Evolutionary conservation across 129 eudicot species (phyloP).

Genomic region (Arctium lappa): DNA sequence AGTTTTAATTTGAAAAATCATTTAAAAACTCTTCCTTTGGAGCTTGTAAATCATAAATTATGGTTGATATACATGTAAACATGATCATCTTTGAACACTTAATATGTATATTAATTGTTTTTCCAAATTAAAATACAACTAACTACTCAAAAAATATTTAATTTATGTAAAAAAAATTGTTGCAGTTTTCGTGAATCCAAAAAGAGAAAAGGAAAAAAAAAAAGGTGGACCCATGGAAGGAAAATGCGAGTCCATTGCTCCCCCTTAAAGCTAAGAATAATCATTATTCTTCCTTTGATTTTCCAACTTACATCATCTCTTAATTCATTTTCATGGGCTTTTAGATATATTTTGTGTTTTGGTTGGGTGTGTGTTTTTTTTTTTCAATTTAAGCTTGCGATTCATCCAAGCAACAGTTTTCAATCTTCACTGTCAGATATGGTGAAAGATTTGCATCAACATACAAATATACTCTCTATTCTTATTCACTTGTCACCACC

Average conservation of each 20-base stretch:
- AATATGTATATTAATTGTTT: neutral
- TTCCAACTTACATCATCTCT: conserved; percentile 20
- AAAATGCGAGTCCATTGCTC: conserved; percentile 57
- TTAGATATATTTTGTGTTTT: conserved; percentile 22
- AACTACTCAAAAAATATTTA: neutral
- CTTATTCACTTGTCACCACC: conserved; percentile 32
- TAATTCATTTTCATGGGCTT: conserved; percentile 23
- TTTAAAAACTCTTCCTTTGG: no score
- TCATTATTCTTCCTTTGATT: conserved; percentile 44
- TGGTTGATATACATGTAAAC: neutral
- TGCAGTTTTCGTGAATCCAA: neutral
- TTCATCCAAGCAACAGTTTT: conserved; percentile 70
- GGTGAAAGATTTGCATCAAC: conserved; percentile 78
- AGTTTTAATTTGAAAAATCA: neutral
- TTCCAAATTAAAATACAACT: neutral
- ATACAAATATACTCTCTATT: conserved; percentile 30
- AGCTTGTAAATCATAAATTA: no score
- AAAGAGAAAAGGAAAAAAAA: neutral
- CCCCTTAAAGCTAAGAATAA: conserved; percentile 88
- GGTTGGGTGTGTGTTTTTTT: conserved; percentile 31
- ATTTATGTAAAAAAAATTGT: neutral
- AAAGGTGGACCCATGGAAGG: conserved; percentile 40
- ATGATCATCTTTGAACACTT: neutral
- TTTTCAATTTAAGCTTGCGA: conserved; percentile 55
- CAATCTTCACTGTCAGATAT: conserved; percentile 57